Conservation (phyloP, 23 red algal species). For the Pyropia haitanensis region DNA sequence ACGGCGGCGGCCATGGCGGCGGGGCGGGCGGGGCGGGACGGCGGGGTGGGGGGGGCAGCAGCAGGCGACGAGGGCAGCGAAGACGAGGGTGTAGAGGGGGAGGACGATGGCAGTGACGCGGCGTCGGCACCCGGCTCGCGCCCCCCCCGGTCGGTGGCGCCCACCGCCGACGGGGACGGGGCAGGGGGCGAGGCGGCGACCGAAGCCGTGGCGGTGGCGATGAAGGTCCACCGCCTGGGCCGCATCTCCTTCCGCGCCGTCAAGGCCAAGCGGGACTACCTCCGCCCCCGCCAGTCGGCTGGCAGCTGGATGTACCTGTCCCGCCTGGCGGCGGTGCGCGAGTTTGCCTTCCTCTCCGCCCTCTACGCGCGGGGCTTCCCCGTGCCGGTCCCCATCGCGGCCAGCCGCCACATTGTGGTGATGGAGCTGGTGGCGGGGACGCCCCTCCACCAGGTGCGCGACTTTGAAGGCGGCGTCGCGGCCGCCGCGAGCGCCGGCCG, state of each 20-base stretch:
- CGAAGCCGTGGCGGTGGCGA: slow-evolving; percentile 23
- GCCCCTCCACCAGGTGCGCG: slow-evolving; percentile 39
- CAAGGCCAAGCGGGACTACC: slow-evolving; percentile 78
- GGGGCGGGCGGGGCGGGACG: not conserved
- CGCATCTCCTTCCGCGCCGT: slow-evolving; percentile 84
- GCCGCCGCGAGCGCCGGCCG: slow-evolving; percentile 11
- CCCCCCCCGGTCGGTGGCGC: slow-evolving; percentile 11
- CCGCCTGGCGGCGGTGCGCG: slow-evolving; percentile 76
- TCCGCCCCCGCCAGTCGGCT: slow-evolving; percentile 61
- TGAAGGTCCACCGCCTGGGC: slow-evolving; percentile 96
- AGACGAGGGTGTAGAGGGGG: not conserved
- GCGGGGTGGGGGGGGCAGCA: not conserved
- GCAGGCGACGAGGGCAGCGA: not conserved
- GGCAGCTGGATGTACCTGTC: slow-evolving; percentile 87
- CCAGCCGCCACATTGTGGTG: slow-evolving; percentile 75
- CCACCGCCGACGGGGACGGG: not conserved
- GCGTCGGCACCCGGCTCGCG: slow-evolving; percentile 84
- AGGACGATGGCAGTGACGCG: slow-evolving; percentile 8
- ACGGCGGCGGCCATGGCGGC: slow-evolving; percentile 18
- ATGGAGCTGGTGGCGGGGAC: slow-evolving; percentile 58
- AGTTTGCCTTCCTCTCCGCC: slow-evolving; percentile 72
- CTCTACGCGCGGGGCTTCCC: slow-evolving; percentile 65
- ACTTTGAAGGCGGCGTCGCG: slow-evolving; percentile 10
- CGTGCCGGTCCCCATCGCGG: slow-evolving; percentile 76
- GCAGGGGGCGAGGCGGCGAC: not conserved